phyloP scores from a whole-genome alignment of 495 filamentous ascomycete genomes.

The Trypethelium eluteriae region DNA sequence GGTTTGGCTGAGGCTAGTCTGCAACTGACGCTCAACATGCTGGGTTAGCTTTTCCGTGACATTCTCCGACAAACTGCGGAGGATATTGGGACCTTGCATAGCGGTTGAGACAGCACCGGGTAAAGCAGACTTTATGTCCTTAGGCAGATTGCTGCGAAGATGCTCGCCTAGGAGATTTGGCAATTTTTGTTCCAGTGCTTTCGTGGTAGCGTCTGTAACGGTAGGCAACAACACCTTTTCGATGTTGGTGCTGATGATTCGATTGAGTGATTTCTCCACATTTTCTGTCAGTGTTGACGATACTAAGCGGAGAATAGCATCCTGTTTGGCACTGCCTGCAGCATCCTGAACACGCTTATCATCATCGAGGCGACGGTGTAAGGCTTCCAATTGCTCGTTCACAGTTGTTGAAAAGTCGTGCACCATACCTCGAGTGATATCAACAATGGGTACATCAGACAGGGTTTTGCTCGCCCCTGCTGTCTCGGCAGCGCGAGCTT shows the following conservation, averaged over 20 bases:
- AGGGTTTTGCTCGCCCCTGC: background rate
- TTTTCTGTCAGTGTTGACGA: constrained; percentile 84
- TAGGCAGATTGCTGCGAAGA: constrained; percentile 41
- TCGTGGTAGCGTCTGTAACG: constrained; percentile 40
- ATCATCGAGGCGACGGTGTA: constrained; percentile 57
- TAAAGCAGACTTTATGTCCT: constrained; percentile 48
- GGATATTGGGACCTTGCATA: constrained; percentile 60
- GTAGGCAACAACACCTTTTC: constrained; percentile 54
- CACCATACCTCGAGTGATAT: background rate
- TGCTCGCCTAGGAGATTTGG: constrained; percentile 46
- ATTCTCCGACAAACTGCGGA: constrained; percentile 63
- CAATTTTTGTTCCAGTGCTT: constrained; percentile 48
- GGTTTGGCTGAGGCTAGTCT: constrained; percentile 52
- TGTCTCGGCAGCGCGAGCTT: background rate
- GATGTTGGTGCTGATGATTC: constrained; percentile 62
- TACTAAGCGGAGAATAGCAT: constrained; percentile 76
- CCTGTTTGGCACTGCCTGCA: constrained; percentile 60
- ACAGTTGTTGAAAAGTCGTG: constrained; percentile 32
- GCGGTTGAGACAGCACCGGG: constrained; percentile 51
- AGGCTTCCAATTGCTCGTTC: constrained; percentile 47
- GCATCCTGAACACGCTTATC: constrained; percentile 59
- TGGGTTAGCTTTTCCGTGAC: constrained; percentile 56
- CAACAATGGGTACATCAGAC: background rate
- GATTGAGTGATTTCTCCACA: constrained; percentile 68
- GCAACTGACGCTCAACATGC: constrained; percentile 61